Base-by-base conservation (phyloP, 768 basidiomycete genomes). In the Lactarius sanguifluus region DNA sequence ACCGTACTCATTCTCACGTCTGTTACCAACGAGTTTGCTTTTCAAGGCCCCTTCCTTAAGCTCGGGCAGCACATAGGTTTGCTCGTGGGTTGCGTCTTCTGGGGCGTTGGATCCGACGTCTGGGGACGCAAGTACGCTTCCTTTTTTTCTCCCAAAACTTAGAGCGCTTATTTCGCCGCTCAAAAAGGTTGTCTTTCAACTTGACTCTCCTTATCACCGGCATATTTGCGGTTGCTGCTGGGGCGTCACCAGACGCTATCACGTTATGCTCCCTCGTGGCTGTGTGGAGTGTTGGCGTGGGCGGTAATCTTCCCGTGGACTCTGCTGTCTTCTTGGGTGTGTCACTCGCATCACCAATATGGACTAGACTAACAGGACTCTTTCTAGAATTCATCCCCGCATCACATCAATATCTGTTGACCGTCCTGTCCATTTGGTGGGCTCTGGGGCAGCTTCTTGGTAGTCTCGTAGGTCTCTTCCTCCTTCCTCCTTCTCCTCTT, bases 361-460 rank as follows among this genome's bases (percentile, higher is more conserved):
- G 10, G 23, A 15, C n/a, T 12, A 7, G 34, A 20, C 5, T 43
- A 12, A 36, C 43, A 43, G 9, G 23, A n/a, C 15, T 36, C 30
- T n/a, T 25, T 25, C 5, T 43, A 87, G 88, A 92, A 71, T 90
- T 89, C 71, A 73, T 89, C 0, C 90, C 90, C 0, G 82, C 83
- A 2, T 83, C 85, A 1, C 88, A 91, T 67, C 91, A 92, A 71
- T 91, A 90, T 71, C 79, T 92, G 4, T 78, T 92, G 40, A 91
- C 90, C 0, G 77, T 91, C 16, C 80, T 92, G 20, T 90, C 89
- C 0, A 83, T 91, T 43, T 92, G 88, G 87, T 92, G 91, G 91
- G 86, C 88, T 6, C 79, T 91, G 40, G 89, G 89, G 2, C 90
- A 91, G 73, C 81, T 91, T 0, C 72, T 88, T 57, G 87, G 85